Percentiles rank a stretch among this genome's conserved stretches.
Evolutionary conservation across 345 rosid genomes (phyloP).

Genomic region (Salix arbutifolia): DNA sequence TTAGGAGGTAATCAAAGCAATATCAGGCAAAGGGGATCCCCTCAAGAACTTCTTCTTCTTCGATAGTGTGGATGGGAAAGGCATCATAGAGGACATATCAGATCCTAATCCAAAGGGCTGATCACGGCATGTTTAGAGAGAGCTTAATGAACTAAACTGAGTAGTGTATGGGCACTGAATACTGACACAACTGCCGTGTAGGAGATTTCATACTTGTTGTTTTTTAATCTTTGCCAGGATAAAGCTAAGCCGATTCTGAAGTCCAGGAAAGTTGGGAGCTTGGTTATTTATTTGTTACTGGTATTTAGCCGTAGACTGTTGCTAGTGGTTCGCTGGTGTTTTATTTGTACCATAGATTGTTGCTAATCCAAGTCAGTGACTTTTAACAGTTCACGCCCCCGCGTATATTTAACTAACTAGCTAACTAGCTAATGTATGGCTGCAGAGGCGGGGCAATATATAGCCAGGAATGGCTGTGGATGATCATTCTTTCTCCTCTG

Average conservation of each 20-base stretch:
- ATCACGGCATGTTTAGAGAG: neutral
- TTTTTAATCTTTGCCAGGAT: neutral
- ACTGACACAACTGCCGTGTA: neutral
- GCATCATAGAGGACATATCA: slow-evolving; percentile 75
- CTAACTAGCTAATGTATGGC: neutral
- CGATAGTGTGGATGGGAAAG: slow-evolving; percentile 85
- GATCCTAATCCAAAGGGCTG: slow-evolving; percentile 20
- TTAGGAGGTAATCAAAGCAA: slow-evolving; percentile 88
- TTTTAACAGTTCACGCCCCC: neutral
- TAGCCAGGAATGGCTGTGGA: neutral
- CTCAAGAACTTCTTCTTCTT: slow-evolving; percentile 88
- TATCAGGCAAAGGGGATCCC: slow-evolving; percentile 86
- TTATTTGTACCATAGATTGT: neutral
- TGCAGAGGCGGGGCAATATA: neutral
- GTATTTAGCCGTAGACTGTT: neutral
- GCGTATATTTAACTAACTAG: neutral
- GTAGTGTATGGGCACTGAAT: neutral
- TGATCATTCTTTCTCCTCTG: neutral
- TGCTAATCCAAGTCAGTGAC: neutral
- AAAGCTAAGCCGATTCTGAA: neutral
- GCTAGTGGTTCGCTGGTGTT: neutral
- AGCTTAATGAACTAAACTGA: neutral
- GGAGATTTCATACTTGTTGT: neutral
- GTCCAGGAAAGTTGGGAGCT: neutral
- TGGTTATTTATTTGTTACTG: neutral